These are phyloP conservation scores for Pseudogymnoascus sp. DNA, from an alignment of 2,329 filamentous ascomycete genomes.

Conservation along the genomic window DNA sequence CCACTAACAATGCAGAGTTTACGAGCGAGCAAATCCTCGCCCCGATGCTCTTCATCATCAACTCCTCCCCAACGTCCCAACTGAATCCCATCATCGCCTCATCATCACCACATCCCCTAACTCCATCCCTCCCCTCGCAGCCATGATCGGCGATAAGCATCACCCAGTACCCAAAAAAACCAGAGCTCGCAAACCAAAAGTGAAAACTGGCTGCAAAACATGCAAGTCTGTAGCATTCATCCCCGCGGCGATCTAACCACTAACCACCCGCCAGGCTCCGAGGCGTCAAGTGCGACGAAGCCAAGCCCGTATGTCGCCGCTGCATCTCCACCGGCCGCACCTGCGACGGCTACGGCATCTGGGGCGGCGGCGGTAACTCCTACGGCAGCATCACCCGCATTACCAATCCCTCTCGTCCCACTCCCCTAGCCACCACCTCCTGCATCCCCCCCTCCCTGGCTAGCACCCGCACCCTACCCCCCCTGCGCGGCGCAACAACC, in stretches of 20 bases:
- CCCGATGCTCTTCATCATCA: not conserved
- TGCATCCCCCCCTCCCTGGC: slow-evolving; percentile 33
- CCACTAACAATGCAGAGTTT: not conserved
- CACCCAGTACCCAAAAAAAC: not conserved
- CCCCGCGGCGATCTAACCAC: slow-evolving; percentile 14
- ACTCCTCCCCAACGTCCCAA: not conserved
- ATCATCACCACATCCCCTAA: not conserved
- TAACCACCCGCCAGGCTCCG: slow-evolving; percentile 37
- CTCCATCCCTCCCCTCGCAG: not conserved
- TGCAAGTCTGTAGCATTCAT: slow-evolving; percentile 30
- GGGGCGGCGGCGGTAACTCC: slow-evolving; percentile 15
- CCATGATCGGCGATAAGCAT: not conserved
- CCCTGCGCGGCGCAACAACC: slow-evolving; percentile 26
- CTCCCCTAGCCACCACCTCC: slow-evolving; percentile 24
- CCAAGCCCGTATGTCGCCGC: slow-evolving; percentile 43
- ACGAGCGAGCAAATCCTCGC: not conserved
- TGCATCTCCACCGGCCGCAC: slow-evolving; percentile 37
- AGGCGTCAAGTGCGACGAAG: slow-evolving; percentile 50
- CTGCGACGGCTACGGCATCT: slow-evolving; percentile 37
- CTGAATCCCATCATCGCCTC: not conserved
- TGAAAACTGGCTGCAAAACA: slow-evolving; percentile 36
- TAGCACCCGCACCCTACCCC: slow-evolving; percentile 30
- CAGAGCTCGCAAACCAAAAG: slow-evolving; percentile 25
- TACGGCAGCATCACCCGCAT: slow-evolving; percentile 10
- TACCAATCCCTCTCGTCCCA: not conserved